Evolutionary conservation across 495 filamentous ascomycete species (phyloP).

Genomic region (Aspergillus asperescens): DNA sequence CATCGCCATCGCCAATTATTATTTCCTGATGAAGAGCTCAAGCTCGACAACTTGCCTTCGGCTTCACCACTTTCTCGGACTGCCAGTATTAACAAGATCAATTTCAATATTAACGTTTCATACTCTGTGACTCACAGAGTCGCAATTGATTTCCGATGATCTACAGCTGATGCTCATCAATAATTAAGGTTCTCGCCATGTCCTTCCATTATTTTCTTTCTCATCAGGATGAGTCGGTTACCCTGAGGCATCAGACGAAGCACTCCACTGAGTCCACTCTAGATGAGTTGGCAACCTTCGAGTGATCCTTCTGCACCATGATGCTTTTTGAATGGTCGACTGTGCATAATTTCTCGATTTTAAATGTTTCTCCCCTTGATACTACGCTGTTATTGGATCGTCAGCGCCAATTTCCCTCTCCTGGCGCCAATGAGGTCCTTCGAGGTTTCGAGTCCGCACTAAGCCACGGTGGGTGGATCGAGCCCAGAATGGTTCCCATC

Average conservation of each 20-base stretch:
- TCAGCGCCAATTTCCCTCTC: conserved; percentile 6
- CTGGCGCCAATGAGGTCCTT: conserved; percentile 16
- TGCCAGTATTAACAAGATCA: too few relatives aligned
- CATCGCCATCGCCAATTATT: neutral
- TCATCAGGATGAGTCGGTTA: conserved; percentile 1
- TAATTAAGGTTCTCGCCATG: neutral
- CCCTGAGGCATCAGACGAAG: conserved; percentile 9
- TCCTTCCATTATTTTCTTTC: neutral
- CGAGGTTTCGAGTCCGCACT: conserved; percentile 13
- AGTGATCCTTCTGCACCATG: conserved; percentile 6
- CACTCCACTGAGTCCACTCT: conserved; percentile 13
- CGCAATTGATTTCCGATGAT: neutral
- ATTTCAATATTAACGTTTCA: too few relatives aligned
- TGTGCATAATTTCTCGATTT: conserved; percentile 7
- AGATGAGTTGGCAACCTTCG: conserved; percentile 19
- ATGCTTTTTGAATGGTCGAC: neutral
- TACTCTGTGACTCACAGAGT: too few relatives aligned
- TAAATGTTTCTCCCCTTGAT: conserved; percentile 6
- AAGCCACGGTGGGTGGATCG: conserved; percentile 17
- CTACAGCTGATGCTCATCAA: neutral
- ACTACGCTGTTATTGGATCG: conserved; percentile 15
- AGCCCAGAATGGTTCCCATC: conserved; percentile 6
- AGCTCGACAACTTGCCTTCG: too few relatives aligned
- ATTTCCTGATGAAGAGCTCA: too few relatives aligned
- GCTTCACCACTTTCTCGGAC: too few relatives aligned